Conservation (phyloP, 2,329 filamentous ascomycete species). For the Epichloe glyceriae region DNA sequence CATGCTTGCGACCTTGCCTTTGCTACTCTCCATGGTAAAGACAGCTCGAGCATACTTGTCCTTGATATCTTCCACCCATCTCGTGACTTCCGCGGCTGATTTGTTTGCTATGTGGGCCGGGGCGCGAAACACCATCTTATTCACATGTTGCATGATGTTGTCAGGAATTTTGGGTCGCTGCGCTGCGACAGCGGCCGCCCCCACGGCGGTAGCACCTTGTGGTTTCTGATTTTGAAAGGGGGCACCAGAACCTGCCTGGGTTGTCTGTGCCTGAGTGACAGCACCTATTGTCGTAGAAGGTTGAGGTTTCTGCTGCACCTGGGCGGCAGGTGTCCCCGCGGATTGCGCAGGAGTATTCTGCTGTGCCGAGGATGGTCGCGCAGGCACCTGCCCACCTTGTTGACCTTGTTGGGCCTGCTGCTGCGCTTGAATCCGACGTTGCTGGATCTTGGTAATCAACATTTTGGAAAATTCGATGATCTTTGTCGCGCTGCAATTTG, state of each 20-base stretch:
- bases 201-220: conserved; percentile 2
- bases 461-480: conserved; percentile 48
- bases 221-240: conserved; percentile 11
- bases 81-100: conserved; percentile 28
- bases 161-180: conserved; percentile 26
- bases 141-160: conserved; percentile 33
- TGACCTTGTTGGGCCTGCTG: conserved; percentile 15
- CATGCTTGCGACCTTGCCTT: conserved; percentile 26
- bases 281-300: conserved; percentile 1
- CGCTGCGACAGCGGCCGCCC: conserved; percentile 7
- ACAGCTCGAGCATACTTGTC: conserved; percentile 34
- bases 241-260: conserved; percentile 4
- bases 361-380: conserved; percentile 12
- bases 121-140: conserved; percentile 32
- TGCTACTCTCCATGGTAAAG: conserved; percentile 34
- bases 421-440: conserved; percentile 22
- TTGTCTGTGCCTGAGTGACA: not conserved
- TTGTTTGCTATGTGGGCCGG: conserved; percentile 30
- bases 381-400: conserved; percentile 10
- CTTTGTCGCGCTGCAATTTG: conserved; percentile 39
- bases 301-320: conserved; percentile 8
- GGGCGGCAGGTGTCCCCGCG: conserved; percentile 9
- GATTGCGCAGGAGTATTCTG: conserved; percentile 7
- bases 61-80: conserved; percentile 36
- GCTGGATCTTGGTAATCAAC: conserved; percentile 38